Conservation (phyloP, 2,329 filamentous ascomycete genomes). For the Dactylellina drechsleri region DNA sequence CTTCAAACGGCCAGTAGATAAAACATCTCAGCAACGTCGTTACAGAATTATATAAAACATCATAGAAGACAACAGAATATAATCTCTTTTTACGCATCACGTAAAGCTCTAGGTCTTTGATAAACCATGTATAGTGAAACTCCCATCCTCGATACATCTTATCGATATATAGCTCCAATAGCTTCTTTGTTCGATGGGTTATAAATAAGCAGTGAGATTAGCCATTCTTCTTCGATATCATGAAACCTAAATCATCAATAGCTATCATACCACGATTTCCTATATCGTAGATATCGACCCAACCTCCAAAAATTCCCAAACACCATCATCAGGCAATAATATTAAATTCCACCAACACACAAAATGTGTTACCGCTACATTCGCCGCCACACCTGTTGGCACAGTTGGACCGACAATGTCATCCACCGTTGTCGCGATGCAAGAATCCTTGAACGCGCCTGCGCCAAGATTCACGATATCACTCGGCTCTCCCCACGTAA, state of each 20-base stretch:
- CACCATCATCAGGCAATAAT: background rate
- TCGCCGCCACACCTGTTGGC: constrained; percentile 37
- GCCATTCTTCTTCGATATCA: background rate
- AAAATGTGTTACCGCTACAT: constrained; percentile 38
- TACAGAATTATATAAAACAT: too few species aligned
- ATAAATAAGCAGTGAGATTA: too few species aligned
- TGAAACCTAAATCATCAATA: background rate
- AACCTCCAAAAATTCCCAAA: background rate
- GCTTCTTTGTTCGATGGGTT: too few species aligned
- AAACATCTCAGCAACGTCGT: too few species aligned
- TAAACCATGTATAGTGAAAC: background rate
- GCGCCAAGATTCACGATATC: constrained; percentile 10
- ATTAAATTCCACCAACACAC: background rate
- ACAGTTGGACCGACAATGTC: constrained; percentile 21
- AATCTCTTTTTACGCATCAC: too few species aligned
- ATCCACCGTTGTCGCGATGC: constrained; percentile 20
- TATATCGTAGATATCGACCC: too few species aligned
- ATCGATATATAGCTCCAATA: too few species aligned
- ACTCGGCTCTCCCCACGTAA: background rate
- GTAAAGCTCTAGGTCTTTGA: background rate
- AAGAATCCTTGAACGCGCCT: background rate
- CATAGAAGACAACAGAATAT: too few species aligned
- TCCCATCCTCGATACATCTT: too few species aligned
- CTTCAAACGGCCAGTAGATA: constrained; percentile 71
- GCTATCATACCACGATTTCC: too few species aligned